Base-by-base conservation (phyloP, 257 asterid species). In the Petunia secreta region DNA sequence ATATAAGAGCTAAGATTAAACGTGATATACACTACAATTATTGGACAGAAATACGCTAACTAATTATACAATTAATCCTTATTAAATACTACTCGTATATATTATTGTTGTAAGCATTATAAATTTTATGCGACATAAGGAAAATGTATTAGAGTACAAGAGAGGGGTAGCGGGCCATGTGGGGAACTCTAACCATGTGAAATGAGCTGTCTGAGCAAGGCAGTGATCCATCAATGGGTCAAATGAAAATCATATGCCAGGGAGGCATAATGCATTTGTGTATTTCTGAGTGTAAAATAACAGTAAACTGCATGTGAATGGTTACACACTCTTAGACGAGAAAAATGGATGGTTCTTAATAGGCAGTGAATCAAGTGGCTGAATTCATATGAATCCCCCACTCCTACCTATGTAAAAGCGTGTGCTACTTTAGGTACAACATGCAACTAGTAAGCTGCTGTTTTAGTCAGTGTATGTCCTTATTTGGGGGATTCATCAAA, bases 191-290 rank as follows among this genome's bases (percentile, higher is more conserved):
- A 60, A 80, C 83, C 97, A 92, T 88, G 95, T 92, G 97, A 89
- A 67, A 85, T 85, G 85, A 91, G 92, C 92, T 89, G 94, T 86
- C 84, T 54, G 78, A 81, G 69, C 68, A 15, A 25, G 75, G 82
- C 80, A 59, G 81, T 80, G 87, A 82, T 89, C 86, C 82, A 84
- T 53, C 60, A 80, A 82, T 84, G 87, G 89, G 93, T 90, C 95
- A 91, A 88, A 88, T 71, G 79, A 75, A 84, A 85, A 81, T 81
- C 80, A 75, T 80, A 84, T 85, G 93, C 89, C 93, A 91, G 91
- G 62, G 85, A 84, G 81, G 91, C 89, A 84, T 81, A 63, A 80
- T 84, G 82, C 66, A 38, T 74, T 82, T 84, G 78, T 82, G 48
- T 10, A 40, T 8, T 11, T 40, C 41, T 14, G 37, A 16, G 78